Conservation (phyloP, 495 filamentous ascomycete species). For the Talaromyces wortmannii region DNA sequence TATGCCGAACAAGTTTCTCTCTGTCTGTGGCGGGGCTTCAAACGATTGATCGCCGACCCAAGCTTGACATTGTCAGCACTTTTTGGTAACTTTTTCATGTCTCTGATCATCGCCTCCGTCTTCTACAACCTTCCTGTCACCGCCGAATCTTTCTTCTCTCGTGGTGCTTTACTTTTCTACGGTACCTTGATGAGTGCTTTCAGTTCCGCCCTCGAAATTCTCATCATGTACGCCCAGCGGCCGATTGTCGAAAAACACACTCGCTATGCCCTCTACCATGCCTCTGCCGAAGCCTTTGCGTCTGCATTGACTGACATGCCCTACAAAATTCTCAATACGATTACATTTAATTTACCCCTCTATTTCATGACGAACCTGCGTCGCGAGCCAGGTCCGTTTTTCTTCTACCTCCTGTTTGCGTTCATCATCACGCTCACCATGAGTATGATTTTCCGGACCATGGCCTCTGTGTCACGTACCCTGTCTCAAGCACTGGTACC, state of each 20-base stretch:
- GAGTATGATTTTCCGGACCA: slow-evolving; percentile 77
- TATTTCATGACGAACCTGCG: slow-evolving; percentile 86
- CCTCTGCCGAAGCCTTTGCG: slow-evolving; percentile 78
- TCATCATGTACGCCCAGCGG: slow-evolving; percentile 80
- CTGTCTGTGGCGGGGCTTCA: slow-evolving; percentile 70
- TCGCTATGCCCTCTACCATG: slow-evolving; percentile 88
- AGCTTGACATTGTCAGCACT: slow-evolving; percentile 62
- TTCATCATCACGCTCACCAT: slow-evolving; percentile 62
- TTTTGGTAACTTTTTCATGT: slow-evolving; percentile 67
- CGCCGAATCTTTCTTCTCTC: slow-evolving; percentile 66
- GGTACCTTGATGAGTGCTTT: slow-evolving; percentile 83
- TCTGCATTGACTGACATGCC: slow-evolving; percentile 81
- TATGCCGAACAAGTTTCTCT: slow-evolving; percentile 62
- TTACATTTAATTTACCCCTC: slow-evolving; percentile 61
- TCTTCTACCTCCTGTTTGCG: slow-evolving; percentile 69
- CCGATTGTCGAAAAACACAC: slow-evolving; percentile 89
- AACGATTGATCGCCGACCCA: slow-evolving; percentile 59
- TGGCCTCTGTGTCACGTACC: slow-evolving; percentile 72
- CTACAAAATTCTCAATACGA: slow-evolving; percentile 43
- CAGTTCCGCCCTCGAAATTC: slow-evolving; percentile 63
- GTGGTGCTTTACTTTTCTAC: slow-evolving; percentile 84
- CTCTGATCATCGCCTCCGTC: slow-evolving; percentile 72
- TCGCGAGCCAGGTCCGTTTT: slow-evolving; percentile 73
- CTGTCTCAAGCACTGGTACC: slow-evolving; percentile 81
- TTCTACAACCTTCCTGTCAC: slow-evolving; percentile 65